A percentile compares a stretch with the other conserved stretches of the same genome.
Evolutionary conservation across 495 filamentous ascomycete species (phyloP).

Genomic region (Gamarada debralockiae): DNA sequence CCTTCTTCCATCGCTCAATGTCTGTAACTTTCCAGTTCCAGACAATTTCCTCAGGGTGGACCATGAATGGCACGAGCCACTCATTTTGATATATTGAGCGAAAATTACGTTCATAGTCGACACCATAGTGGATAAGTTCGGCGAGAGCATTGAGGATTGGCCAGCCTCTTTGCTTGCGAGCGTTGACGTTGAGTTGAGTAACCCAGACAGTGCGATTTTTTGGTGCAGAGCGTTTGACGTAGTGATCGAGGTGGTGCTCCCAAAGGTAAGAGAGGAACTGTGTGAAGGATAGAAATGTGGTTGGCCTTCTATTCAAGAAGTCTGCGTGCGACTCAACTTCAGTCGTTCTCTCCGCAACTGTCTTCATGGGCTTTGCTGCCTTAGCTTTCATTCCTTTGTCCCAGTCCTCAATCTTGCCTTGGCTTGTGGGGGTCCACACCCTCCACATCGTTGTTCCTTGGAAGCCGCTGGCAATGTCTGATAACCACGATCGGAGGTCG

Average conservation of each 20-base stretch:
- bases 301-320: not conserved
- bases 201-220: not conserved
- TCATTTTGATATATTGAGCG: conserved; percentile 1
- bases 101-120: not conserved
- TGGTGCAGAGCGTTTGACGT: not conserved
- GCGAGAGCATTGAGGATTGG: conserved; percentile 6
- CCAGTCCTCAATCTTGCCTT: no score
- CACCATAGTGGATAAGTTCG: conserved; percentile 3
- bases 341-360: no score
- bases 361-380: no score
- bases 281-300: not conserved
- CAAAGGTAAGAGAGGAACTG: not conserved
- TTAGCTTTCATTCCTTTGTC: no score
- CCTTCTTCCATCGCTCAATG: not conserved
- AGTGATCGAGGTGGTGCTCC: not conserved
- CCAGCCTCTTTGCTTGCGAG: conserved; percentile 1
- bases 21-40: conserved; percentile 8
- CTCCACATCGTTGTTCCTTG: no score
- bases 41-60: conserved; percentile 4
- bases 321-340: not conserved
- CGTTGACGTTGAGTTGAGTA: conserved; percentile 6
- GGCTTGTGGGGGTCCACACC: no score
- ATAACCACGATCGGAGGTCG: no score
- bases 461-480: no score
- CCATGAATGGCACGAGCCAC: conserved; percentile 3